These are phyloP conservation scores for Ottelia alismoides DNA, from an alignment of 106 monocot species.

Conservation along the genomic window DNA sequence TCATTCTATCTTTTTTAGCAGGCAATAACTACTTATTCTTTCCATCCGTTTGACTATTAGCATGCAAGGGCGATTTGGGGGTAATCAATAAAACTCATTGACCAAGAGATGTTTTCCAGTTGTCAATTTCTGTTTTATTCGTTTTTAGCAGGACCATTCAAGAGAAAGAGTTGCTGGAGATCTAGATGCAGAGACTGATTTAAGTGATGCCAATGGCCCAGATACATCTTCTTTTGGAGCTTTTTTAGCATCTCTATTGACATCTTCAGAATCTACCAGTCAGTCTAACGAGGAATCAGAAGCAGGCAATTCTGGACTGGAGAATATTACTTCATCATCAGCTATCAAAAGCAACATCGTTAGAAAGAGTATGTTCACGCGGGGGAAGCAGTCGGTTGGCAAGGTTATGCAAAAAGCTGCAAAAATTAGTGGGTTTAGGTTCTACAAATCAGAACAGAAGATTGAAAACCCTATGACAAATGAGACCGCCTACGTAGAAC, in stretches of 20 bases:
- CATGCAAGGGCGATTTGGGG: no score
- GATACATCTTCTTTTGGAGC: slow-evolving; percentile 95
- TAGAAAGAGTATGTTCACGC: slow-evolving; percentile 48
- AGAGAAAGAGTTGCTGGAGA: slow-evolving; percentile 15
- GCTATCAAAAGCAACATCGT: slow-evolving; percentile 26
- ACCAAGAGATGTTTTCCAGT: no score
- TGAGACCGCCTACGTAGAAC: slow-evolving; percentile 20
- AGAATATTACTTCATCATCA: slow-evolving; percentile 34
- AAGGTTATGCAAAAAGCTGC: slow-evolving; percentile 56
- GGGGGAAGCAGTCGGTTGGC: slow-evolving; percentile 70
- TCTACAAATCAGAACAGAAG: no score
- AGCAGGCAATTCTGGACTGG: background rate
- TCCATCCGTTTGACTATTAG: no score
- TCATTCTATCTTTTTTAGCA: no score
- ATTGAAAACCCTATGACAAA: slow-evolving; percentile 12
- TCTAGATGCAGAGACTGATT: slow-evolving; percentile 19
- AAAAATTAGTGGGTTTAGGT: slow-evolving; percentile 45
- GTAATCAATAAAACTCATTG: no score
- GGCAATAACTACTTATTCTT: no score
- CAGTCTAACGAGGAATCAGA: slow-evolving; percentile 23
- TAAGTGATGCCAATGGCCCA: slow-evolving; percentile 42
- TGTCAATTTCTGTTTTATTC: no score
- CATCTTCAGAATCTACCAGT: slow-evolving; percentile 36
- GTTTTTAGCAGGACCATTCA: background rate
- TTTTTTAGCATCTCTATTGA: slow-evolving; percentile 67